Evolutionary conservation across 2,329 filamentous ascomycete genomes (phyloP).

Genomic region (Penicillium brasilianum): DNA sequence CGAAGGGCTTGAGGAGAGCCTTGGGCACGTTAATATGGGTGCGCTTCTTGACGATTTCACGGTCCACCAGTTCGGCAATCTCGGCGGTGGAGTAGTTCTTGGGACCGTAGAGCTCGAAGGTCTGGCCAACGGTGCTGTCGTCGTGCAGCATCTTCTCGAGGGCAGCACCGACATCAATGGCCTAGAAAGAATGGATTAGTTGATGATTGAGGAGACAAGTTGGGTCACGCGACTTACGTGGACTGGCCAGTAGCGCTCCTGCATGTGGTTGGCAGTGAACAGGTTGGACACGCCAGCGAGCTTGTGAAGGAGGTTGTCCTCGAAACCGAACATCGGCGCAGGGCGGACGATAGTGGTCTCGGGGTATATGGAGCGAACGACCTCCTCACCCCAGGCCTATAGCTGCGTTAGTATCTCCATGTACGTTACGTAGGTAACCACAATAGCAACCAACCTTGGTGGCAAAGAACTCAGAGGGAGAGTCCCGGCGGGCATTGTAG

Average conservation of each 20-base stretch:
- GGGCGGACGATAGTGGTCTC: conserved; percentile 97
- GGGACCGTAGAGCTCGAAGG: conserved; percentile 92
- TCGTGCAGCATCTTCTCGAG: conserved; percentile 90
- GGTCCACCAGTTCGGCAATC: conserved; percentile 85
- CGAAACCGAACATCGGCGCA: conserved; percentile 90
- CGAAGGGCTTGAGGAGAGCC: conserved; percentile 73
- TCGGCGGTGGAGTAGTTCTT: conserved; percentile 89
- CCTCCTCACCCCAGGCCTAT: conserved; percentile 77
- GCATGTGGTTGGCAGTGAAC: conserved; percentile 90
- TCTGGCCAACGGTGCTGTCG: conserved; percentile 86
- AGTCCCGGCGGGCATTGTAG: conserved; percentile 82
- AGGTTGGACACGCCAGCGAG: conserved; percentile 80
- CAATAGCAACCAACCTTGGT: conserved; percentile 69
- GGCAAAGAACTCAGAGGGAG: conserved; percentile 84
- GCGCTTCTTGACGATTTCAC: conserved; percentile 87
- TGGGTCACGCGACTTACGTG: conserved; percentile 66
- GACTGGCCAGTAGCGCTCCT: conserved; percentile 87
- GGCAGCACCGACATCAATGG: conserved; percentile 85
- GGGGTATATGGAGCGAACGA: conserved; percentile 87
- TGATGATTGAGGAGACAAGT: not conserved
- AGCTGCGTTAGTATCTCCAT: conserved; percentile 19
- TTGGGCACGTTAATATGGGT: conserved; percentile 92
- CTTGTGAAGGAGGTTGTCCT: conserved; percentile 87
- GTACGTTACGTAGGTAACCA: not conserved
- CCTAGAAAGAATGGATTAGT: conserved; percentile 54